Conservation (phyloP, 2,329 filamentous ascomycete genomes). For the Macrophomina tecta region DNA sequence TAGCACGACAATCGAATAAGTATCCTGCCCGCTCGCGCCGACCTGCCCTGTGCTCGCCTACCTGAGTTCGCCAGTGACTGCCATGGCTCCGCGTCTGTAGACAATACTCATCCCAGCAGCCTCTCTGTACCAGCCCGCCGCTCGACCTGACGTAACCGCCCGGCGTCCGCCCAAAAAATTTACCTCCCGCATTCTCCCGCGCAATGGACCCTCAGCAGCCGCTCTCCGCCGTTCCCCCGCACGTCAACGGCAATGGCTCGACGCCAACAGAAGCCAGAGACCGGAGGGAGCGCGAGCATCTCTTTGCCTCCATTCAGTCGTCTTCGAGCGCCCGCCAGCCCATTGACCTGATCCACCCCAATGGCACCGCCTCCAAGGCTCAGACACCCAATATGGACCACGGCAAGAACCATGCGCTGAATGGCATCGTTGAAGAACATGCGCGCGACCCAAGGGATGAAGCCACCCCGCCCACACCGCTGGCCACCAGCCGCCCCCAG, state of each 20-base stretch:
- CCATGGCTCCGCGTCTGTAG: constrained; percentile 17
- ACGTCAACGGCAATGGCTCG: constrained; percentile 66
- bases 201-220: constrained; percentile 57
- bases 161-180: constrained; percentile 19
- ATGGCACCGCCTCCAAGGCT: constrained; percentile 39
- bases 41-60: background rate
- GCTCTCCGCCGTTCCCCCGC: constrained; percentile 60
- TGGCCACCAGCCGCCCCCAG: constrained; percentile 57
- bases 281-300: constrained; percentile 60
- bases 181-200: constrained; percentile 21
- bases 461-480: constrained; percentile 55
- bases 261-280: constrained; percentile 57
- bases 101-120: background rate
- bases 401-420: constrained; percentile 26
- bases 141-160: constrained; percentile 20
- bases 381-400: constrained; percentile 15
- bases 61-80: constrained; percentile 5
- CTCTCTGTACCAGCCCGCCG: constrained; percentile 2
- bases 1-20: constrained; percentile 6
- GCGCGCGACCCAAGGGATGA: constrained; percentile 61
- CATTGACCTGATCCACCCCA: constrained; percentile 50
- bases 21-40: background rate
- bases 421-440: constrained; percentile 51
- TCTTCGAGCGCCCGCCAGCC: constrained; percentile 59
- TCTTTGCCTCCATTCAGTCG: constrained; percentile 64